Conservation (phyloP, 768 basidiomycete species). For the Neoboletus subvelutipes region DNA sequence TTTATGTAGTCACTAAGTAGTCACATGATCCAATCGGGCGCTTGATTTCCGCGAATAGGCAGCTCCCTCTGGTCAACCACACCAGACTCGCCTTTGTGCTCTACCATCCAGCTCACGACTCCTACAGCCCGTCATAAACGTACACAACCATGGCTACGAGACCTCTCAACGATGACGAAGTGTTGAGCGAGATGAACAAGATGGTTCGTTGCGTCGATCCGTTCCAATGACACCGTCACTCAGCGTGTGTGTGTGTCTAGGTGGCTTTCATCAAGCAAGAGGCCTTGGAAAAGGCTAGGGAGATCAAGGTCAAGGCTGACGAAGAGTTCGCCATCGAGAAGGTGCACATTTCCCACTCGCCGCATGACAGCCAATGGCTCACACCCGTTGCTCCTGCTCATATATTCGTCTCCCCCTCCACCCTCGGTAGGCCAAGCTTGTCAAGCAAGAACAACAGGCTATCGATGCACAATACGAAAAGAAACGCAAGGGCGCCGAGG, state of each 20-base stretch:
- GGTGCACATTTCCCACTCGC: slow-evolving; percentile 39
- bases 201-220: slow-evolving; percentile 61
- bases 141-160: slow-evolving; percentile 61
- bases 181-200: slow-evolving; percentile 97
- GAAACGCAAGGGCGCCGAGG: slow-evolving; percentile 91
- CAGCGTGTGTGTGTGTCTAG: slow-evolving; percentile 39
- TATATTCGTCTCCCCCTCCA: too few relatives aligned
- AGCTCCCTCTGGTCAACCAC: not conserved
- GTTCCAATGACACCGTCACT: not conserved
- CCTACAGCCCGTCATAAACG: not conserved
- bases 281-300: slow-evolving; percentile 94
- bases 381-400: not conserved
- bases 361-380: not conserved
- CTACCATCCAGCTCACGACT: not conserved
- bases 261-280: slow-evolving; percentile 99
- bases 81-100: not conserved
- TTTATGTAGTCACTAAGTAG: too few relatives aligned
- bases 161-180: slow-evolving; percentile 91
- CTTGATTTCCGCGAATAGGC: not conserved
- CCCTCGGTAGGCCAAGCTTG: slow-evolving; percentile 79
- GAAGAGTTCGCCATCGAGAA: slow-evolving; percentile 99
- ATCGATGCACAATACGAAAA: slow-evolving; percentile 96
- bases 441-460: slow-evolving; percentile 92
- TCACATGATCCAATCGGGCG: not conserved
- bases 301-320: slow-evolving; percentile 96